Conservation (phyloP, 2,329 filamentous ascomycete species). For the Fusarium begoniae region DNA sequence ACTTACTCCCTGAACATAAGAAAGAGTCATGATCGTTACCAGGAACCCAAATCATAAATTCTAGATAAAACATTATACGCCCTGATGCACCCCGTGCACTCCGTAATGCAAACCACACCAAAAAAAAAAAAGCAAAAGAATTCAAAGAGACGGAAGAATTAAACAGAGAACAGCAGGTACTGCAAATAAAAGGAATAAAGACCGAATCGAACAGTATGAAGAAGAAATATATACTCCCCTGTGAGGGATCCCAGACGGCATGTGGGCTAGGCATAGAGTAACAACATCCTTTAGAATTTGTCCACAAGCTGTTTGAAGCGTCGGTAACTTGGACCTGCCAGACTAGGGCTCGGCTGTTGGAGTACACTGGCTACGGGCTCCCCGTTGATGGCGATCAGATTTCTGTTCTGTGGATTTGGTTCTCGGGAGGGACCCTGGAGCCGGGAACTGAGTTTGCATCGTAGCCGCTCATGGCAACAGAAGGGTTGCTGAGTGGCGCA, state of each 20-base stretch:
- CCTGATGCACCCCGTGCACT: slow-evolving; percentile 21
- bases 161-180: background rate
- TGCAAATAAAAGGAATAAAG: background rate
- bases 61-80: slow-evolving; percentile 22
- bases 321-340: background rate
- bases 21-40: slow-evolving; percentile 33
- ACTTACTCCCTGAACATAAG: slow-evolving; percentile 14
- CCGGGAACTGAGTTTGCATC: slow-evolving; percentile 1
- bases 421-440: slow-evolving; percentile 6
- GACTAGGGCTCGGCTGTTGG: background rate
- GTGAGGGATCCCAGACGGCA: background rate
- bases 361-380: background rate
- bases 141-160: background rate
- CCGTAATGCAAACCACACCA: background rate
- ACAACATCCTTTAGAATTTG: background rate
- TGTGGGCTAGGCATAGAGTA: background rate
- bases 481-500: slow-evolving; percentile 53
- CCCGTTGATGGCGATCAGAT: background rate
- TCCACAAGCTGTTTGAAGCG: background rate
- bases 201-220: background rate
- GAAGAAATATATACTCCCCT: background rate
- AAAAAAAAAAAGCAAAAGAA: background rate
- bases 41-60: slow-evolving; percentile 15
- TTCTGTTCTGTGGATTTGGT: slow-evolving; percentile 1
- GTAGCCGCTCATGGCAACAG: slow-evolving; percentile 10